Evolutionary conservation across 768 basidiomycete species (phyloP), one percentile per base, ranked within the genome.

Genomic region (Russula virescens): DNA sequence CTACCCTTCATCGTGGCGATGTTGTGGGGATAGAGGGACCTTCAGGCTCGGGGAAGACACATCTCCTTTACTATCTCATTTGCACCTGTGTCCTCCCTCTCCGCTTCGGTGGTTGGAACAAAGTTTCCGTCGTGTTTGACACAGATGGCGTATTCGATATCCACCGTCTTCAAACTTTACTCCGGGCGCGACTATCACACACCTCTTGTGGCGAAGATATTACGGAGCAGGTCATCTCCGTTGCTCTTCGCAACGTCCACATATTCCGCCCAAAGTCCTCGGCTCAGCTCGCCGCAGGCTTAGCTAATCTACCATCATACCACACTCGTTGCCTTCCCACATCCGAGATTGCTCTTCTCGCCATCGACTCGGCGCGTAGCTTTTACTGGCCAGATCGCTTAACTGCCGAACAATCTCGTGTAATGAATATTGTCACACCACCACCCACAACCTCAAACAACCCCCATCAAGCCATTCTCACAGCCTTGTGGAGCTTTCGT

Each of bases 331-430:
- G 76, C 56, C 77, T 86, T 62, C 76, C 80, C 35, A 72, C 81
- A 47, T 72, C 76, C 35, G 84, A 85, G 63, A 78, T 93, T 13
- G 85, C 84, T 7, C 68, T 91, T 58, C 73, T 94, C 42, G 83
- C 82, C 11, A 76, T 94, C 50, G 91, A 94, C 73, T 91, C 90
- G 16, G 72, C 91, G 61, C 86, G 86, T 70, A 71, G 88, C 0
- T 90, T 87, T 69, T 83, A 89, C 73, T 94, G 92, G 91, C 64
- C 79, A 3, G 91, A 94, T 71, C 83, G 87, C 46, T 86, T 84
- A 69, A 75, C 77, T 43, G 73, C 75, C 34, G 89, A 91, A 72
- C 83, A 83, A 38, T 58, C 64, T 68, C 19, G 60, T 66, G 43
- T 58, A 61, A 40, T 56, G 66, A 40, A 52, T 34, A 60, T 23